Evolutionary conservation across 139 green algal genomes (phyloP).

Genomic region (Chlorella sp.): DNA sequence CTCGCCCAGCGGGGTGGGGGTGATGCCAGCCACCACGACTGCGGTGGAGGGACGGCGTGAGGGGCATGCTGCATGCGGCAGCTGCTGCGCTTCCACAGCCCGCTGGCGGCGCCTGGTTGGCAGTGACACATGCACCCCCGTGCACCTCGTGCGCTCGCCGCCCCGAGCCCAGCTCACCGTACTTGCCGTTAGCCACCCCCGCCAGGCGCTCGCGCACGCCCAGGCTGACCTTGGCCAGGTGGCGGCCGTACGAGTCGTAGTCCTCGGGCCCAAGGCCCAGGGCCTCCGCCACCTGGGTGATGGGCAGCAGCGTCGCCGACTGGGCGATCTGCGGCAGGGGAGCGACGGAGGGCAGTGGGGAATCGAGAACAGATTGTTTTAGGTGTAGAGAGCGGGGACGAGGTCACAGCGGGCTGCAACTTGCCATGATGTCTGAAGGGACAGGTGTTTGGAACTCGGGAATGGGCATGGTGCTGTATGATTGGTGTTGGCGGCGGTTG

Average conservation of each 20-base stretch:
- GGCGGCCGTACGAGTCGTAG: slow-evolving; percentile 81
- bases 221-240: slow-evolving; percentile 91
- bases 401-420: no score
- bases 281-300: slow-evolving; percentile 78
- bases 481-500: background rate
- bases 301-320: slow-evolving; percentile 61
- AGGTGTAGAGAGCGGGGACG: no score
- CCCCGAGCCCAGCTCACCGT: no score
- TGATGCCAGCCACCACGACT: slow-evolving; percentile 97
- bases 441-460: background rate
- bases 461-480: background rate
- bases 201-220: slow-evolving; percentile 63
- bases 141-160: no score
- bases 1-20: slow-evolving; percentile 92
- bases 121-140: background rate
- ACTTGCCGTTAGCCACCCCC: slow-evolving; percentile 68
- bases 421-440: slow-evolving; percentile 79
- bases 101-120: no score
- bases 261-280: slow-evolving; percentile 75
- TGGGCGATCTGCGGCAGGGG: slow-evolving; percentile 96
- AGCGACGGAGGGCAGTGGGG: no score
- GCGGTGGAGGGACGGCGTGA: no score
- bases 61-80: no score
- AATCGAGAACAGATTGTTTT: no score
- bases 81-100: no score